Conservation (phyloP, 2,329 filamentous ascomycete species). For the Ceratocystis lukuohia region DNA sequence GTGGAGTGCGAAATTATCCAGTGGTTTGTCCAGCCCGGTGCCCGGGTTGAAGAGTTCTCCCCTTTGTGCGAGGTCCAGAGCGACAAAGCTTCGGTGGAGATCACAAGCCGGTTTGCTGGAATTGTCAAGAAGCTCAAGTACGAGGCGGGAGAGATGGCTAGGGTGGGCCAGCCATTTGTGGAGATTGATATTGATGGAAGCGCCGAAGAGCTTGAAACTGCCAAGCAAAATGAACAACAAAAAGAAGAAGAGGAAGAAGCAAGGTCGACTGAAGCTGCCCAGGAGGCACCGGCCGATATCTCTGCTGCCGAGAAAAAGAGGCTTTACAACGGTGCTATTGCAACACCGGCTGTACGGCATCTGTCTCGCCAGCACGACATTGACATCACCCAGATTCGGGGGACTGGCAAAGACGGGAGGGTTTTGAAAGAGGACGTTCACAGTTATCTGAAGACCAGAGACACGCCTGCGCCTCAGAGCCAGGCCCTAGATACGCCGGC, state of each 20-base stretch:
- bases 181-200: constrained; percentile 87
- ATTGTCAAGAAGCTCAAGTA: constrained; percentile 95
- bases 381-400: constrained; percentile 63
- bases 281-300: constrained; percentile 27
- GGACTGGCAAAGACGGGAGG: constrained; percentile 80
- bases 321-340: constrained; percentile 59
- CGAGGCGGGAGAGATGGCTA: constrained; percentile 89
- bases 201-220: constrained; percentile 27
- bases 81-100: constrained; percentile 83
- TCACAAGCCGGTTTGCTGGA: constrained; percentile 88
- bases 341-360: constrained; percentile 85
- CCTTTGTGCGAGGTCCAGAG: constrained; percentile 96
- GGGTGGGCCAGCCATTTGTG: constrained; percentile 84
- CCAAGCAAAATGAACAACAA: not conserved
- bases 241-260: constrained; percentile 6
- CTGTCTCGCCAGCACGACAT: constrained; percentile 68
- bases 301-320: constrained; percentile 24
- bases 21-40: constrained; percentile 96
- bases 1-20: constrained; percentile 98
- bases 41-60: constrained; percentile 93
- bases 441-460: constrained; percentile 47
- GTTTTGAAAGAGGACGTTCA: constrained; percentile 88
- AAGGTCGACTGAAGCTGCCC: constrained; percentile 1
- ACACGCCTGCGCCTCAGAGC: constrained; percentile 23
- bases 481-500: constrained; percentile 24